Base-by-base conservation (phyloP, 2,329 filamentous ascomycete species). In the Ascochyta pisi region DNA sequence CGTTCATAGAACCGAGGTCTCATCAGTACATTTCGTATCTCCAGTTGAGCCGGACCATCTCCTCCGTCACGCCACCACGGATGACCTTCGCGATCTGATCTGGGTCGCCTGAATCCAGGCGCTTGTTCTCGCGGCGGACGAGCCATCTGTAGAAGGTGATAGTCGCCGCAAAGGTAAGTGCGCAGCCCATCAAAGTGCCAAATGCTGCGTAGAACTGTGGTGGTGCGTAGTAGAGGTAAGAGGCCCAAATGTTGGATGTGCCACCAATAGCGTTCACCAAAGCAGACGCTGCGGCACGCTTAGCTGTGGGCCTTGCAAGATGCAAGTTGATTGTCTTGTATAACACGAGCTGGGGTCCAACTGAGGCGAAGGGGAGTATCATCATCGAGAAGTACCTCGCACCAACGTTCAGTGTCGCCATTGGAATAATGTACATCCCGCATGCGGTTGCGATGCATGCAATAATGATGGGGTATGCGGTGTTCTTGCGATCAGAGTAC, bases 401-500 rank as follows among this genome's bases (percentile, higher is more conserved):
- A 4, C 64, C 70, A 26, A 68, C 61, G 42, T 67, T 68, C 31
- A 69, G 54, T 5, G 71, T 74, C 10, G 64, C 51, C 55, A 73
- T 66, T 45, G 71, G 71, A 31, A 73, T 72, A 51, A 72, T 53
- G 42, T 79, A 82, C 34, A 72, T 69, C 9, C 60, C 65, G 26
- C 62, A 65, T 12, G 68, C 58, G 3, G 55, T 65, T 12, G 65
- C 54, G 48, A 76, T 70, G 60, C 83, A 83, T 54, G 81, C 50
- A 12, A 66, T 34, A 24, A 67, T 65, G 50, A 67, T 62, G 15
- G 62, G 80, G 70, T 80, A 81, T 6, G 79, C 76, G 22, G 76
- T 74, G 50, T 73, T 72, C 39, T 74, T 54, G n/a, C 69, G 74
- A 59, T 82, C 80, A 7, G 79, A 81, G 43, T 81, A 79, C 16